Evolutionary conservation across 306 rosid species (phyloP).

Genomic region (Chamaecrista fasciculata): DNA sequence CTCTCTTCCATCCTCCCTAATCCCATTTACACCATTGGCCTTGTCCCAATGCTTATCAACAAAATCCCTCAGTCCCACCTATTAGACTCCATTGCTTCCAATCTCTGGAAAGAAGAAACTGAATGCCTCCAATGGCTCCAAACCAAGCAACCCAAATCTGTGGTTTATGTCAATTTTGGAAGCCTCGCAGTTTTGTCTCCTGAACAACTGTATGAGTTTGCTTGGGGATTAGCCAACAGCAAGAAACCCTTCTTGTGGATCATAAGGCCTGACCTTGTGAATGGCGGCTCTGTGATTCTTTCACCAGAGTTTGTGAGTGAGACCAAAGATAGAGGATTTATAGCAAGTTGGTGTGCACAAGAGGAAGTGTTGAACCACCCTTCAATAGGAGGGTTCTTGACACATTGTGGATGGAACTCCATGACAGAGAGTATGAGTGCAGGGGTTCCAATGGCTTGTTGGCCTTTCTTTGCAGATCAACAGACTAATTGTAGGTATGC

Average conservation of each 20-base stretch:
- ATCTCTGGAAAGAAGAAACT: constrained; percentile 34
- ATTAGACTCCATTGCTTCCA: neutral
- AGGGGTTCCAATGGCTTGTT: constrained; percentile 18
- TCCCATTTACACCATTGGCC: constrained; percentile 32
- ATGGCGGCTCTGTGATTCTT: no score
- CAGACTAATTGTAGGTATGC: constrained; percentile 22
- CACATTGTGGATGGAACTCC: constrained; percentile 20
- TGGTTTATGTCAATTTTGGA: no score
- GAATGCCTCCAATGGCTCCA: no score
- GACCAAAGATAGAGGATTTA: constrained; percentile 17
- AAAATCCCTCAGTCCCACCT: neutral
- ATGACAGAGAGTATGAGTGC: constrained; percentile 11
- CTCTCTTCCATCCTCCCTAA: no score
- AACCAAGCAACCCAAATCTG: no score
- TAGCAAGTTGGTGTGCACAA: constrained; percentile 27
- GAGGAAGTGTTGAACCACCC: no score
- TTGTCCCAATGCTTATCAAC: neutral
- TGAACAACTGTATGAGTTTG: constrained; percentile 16
- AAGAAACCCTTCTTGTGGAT: no score
- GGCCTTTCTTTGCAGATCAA: constrained; percentile 34
- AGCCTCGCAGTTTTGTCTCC: constrained; percentile 15
- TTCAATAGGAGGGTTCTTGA: no score
- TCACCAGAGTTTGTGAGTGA: no score
- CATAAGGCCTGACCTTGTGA: no score
- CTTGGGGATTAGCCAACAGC: no score